phyloP scores from a whole-genome alignment of 2,329 filamentous ascomycete species.

The Metarhizium brunneum region DNA sequence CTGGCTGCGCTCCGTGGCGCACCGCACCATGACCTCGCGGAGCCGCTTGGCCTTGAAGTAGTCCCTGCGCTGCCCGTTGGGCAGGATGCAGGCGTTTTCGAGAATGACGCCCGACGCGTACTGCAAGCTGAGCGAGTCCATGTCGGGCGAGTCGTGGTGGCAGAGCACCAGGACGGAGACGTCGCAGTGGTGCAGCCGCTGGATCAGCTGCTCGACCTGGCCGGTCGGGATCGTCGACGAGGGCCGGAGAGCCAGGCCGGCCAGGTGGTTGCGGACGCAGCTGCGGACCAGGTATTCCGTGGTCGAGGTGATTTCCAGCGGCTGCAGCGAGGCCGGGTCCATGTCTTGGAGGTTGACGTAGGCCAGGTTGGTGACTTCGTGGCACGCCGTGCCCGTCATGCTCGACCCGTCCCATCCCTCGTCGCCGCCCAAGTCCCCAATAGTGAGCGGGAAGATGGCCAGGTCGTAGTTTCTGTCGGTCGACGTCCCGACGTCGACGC shows the following conservation, averaged over 20 bases:
- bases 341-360: constrained; percentile 3
- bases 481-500: background rate
- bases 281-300: background rate
- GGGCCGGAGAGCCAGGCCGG: constrained; percentile 4
- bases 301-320: background rate
- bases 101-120: constrained; percentile 28
- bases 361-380: background rate
- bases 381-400: background rate
- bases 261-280: background rate
- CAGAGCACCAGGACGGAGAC: constrained; percentile 13
- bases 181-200: constrained; percentile 1
- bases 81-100: constrained; percentile 31
- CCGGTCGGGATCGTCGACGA: background rate
- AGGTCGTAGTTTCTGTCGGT: background rate
- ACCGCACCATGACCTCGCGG: constrained; percentile 20
- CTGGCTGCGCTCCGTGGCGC: constrained; percentile 19
- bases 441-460: background rate
- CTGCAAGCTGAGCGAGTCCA: constrained; percentile 18
- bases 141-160: constrained; percentile 11
- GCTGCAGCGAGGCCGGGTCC: background rate
- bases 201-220: constrained; percentile 4
- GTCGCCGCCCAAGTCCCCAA: background rate
- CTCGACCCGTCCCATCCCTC: background rate
- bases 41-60: constrained; percentile 31
- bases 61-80: constrained; percentile 29